Evolutionary conservation across 345 rosid species (phyloP).

Genomic region (Lumnitzera littorea): DNA sequence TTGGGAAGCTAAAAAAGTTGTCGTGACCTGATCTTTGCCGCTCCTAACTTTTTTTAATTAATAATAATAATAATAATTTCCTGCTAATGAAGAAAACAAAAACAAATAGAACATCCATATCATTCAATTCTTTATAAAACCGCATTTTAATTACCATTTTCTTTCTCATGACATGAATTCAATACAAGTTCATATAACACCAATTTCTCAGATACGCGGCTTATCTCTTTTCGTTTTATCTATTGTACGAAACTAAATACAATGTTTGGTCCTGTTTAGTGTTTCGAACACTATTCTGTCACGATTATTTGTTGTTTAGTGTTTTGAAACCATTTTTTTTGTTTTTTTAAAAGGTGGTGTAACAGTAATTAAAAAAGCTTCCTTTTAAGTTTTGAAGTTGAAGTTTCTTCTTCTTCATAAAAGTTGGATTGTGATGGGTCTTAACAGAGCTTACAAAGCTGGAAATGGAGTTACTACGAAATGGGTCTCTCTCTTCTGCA

Average conservation of each 20-base stretch:
- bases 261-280: too few species aligned
- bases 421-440: conserved; percentile 34
- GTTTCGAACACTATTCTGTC: too few species aligned
- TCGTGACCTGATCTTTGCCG: conserved; percentile 2
- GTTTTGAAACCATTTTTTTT: too few species aligned
- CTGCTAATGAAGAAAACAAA: too few species aligned
- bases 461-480: conserved; percentile 55
- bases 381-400: conserved; percentile 10
- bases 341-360: too few species aligned
- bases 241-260: neutral
- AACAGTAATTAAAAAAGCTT: conserved; percentile 17
- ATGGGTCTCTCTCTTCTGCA: conserved; percentile 62
- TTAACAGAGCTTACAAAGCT: conserved; percentile 51
- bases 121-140: too few species aligned
- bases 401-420: conserved; percentile 12
- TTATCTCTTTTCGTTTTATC: neutral
- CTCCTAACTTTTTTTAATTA: neutral
- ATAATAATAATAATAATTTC: too few species aligned
- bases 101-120: too few species aligned
- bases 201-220: neutral
- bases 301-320: too few species aligned
- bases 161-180: neutral
- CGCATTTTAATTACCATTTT: neutral
- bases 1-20: conserved; percentile 1
- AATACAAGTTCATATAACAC: too few species aligned